These are phyloP conservation scores for Boletus rex-veris DNA, from an alignment of 768 basidiomycete species.

Conservation along the genomic window DNA sequence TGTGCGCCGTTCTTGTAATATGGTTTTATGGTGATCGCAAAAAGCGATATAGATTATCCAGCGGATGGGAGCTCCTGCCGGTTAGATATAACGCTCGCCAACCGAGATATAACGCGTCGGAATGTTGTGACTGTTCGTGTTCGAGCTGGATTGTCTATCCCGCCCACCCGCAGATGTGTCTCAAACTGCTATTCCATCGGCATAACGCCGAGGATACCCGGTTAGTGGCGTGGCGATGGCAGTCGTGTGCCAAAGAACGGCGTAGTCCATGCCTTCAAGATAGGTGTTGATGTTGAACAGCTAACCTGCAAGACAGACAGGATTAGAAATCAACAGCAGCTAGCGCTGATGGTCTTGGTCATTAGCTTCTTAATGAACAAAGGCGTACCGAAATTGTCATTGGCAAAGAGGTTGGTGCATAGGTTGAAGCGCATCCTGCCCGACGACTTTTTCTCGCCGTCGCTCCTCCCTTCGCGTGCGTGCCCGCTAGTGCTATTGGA, in stretches of 20 bases:
- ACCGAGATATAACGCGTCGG: too few species aligned
- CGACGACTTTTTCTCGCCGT: slow-evolving; percentile 90
- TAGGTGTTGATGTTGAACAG: neutral
- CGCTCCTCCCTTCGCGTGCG: slow-evolving; percentile 86
- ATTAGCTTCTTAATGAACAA: neutral
- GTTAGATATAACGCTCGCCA: too few species aligned
- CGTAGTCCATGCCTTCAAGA: neutral
- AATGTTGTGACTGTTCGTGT: too few species aligned
- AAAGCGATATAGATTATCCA: too few species aligned
- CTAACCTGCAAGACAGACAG: neutral
- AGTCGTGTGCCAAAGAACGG: neutral
- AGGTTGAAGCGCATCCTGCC: slow-evolving; percentile 67
- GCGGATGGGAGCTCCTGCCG: too few species aligned
- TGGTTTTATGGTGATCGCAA: too few species aligned
- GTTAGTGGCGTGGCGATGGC: neutral
- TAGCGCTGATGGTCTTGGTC: neutral
- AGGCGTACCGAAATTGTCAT: neutral
- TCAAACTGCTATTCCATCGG: neutral
- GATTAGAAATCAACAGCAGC: neutral
- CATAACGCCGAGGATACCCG: neutral
- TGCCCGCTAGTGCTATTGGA: slow-evolving; percentile 90
- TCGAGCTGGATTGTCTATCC: too few species aligned
- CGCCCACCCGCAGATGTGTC: too few species aligned
- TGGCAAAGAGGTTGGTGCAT: too few species aligned
- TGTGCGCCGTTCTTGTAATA: too few species aligned